Base-by-base conservation (phyloP, 2,329 filamentous ascomycete genomes). In the Pseudogymnoascus sp. region DNA sequence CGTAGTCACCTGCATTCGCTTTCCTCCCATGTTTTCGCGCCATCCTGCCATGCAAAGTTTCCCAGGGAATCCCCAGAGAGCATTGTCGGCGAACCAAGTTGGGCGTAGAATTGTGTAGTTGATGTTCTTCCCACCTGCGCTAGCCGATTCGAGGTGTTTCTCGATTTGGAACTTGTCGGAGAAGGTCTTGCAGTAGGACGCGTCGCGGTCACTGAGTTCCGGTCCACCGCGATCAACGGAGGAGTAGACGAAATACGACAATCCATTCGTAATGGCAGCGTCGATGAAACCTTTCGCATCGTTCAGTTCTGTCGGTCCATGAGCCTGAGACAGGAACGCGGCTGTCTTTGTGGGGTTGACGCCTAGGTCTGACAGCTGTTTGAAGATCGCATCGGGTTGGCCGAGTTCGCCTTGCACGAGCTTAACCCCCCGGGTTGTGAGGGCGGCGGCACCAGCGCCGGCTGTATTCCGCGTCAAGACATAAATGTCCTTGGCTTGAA, bases 401-500 rank as follows among this genome's bases (percentile, higher is more conserved):
- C 83, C 77, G 5, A 88, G 75, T 64, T 87, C 78, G 10, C 85
- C 85, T 70, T 84, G 73, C 63, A 86, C 76, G 7, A 86, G 68
- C 56, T 78, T 78, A 67, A 85, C 79, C 59, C 79, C 78, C 63
- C 77, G 75, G 14, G 74, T 61, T 5, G 72, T 68, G 14, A 87
- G 78, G n/a, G 73, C 74, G 70, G 82, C 75, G 1, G 84, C 82
- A 0, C 73, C 72, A 0, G 73, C 16, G 1, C 81, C 83, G 7
- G 73, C 70, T 1, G 77, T 66, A 66, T 87, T 78, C 61, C 85
- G 81, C 2, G 85, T 88, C 2, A 87, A 76, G 16, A 84, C 85
- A 56, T 86, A 77, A 63, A 89, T 83, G 12, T 76, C 77, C 65
- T 78, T 78, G 65, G 67, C 37, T 14, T 62, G 25, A 38, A 69